phyloP scores from a whole-genome alignment of 2,329 filamentous ascomycete genomes.

The Fusarium heterosporum region DNA sequence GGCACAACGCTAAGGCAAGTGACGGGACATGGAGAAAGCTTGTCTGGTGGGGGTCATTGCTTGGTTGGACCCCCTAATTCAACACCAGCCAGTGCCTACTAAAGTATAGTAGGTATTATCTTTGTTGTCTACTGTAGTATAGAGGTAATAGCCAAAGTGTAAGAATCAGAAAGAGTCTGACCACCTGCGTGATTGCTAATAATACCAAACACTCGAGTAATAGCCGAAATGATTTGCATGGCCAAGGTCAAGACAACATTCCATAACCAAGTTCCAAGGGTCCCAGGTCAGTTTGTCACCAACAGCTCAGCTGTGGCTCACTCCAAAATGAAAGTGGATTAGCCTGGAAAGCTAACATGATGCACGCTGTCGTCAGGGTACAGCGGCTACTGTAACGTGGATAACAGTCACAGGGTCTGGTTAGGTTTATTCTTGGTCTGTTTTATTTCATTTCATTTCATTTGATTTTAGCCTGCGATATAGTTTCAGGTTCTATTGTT shows the following conservation, averaged over 20 bases:
- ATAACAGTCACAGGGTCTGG: constrained; percentile 30
- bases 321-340: constrained; percentile 29
- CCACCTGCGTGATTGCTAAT: not conserved
- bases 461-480: not conserved
- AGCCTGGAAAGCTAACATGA: constrained; percentile 14
- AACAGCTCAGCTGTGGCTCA: constrained; percentile 16
- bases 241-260: not conserved
- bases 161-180: constrained; percentile 7
- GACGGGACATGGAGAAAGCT: constrained; percentile 39
- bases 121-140: constrained; percentile 16
- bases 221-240: not conserved
- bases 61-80: constrained; percentile 3
- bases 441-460: constrained; percentile 13
- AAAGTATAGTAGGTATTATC: too few relatives aligned
- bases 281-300: constrained; percentile 5
- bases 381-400: not conserved
- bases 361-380: constrained; percentile 36
- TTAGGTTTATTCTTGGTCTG: not conserved
- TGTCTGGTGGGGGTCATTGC: constrained; percentile 35
- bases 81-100: too few relatives aligned
- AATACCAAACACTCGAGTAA: not conserved
- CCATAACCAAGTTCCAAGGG: not conserved
- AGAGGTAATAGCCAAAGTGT: constrained; percentile 4
- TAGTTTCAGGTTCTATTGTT: constrained; percentile 11
- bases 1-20: constrained; percentile 30